phyloP scores from a whole-genome alignment of 2,329 filamentous ascomycete genomes.

The Fusarium decemcellulare region DNA sequence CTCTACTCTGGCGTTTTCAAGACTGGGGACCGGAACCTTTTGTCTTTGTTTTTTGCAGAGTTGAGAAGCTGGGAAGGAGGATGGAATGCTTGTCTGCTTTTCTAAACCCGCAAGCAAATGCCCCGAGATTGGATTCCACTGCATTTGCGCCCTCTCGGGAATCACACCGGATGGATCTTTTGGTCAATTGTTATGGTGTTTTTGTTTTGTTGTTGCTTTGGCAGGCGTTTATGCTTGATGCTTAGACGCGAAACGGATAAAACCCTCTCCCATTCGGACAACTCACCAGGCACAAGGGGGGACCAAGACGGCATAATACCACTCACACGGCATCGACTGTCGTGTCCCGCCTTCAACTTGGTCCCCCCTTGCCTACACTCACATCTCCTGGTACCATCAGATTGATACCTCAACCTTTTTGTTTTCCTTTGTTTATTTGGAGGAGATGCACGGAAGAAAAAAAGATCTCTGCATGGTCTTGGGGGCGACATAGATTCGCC shows the following conservation, averaged over 20 bases:
- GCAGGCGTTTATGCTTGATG: slow-evolving; percentile 41
- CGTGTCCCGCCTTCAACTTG: slow-evolving; percentile 27
- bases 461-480: slow-evolving; percentile 44
- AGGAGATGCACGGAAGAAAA: slow-evolving; percentile 32
- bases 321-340: slow-evolving; percentile 26
- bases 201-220: slow-evolving; percentile 38
- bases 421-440: slow-evolving; percentile 42
- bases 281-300: not conserved
- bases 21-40: slow-evolving; percentile 30
- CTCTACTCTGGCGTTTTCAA: slow-evolving; percentile 44
- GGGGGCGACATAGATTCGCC: slow-evolving; percentile 41
- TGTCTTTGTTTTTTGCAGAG: slow-evolving; percentile 32
- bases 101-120: slow-evolving; percentile 40
- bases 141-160: slow-evolving; percentile 41
- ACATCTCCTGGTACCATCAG: slow-evolving; percentile 40
- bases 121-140: slow-evolving; percentile 36
- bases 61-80: slow-evolving; percentile 30
- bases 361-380: slow-evolving; percentile 12
- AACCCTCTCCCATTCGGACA: slow-evolving; percentile 35
- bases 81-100: slow-evolving; percentile 41
- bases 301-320: slow-evolving; percentile 11
- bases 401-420: slow-evolving; percentile 41
- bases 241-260: slow-evolving; percentile 45
- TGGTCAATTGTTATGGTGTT: slow-evolving; percentile 26
- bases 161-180: slow-evolving; percentile 41